Evolutionary conservation across 2,329 filamentous ascomycete genomes (phyloP), one percentile per base, ranked within the genome.

Genomic region (Sporothrix curviconia): DNA sequence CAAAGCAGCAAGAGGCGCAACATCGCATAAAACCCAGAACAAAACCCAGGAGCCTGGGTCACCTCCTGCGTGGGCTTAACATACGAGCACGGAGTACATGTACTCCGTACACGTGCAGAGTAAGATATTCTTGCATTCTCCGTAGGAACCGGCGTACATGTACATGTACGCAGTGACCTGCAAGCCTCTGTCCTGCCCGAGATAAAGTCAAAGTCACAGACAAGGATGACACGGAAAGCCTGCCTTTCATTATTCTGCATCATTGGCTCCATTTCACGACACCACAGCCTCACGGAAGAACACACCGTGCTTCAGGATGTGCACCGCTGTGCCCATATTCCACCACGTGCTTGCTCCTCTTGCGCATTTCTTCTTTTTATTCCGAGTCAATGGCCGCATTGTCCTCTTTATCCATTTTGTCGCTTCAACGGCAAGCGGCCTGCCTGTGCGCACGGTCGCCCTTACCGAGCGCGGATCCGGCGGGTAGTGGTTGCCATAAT

Each of bases 11-110:
- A n/a, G n/a, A n/a, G n/a, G n/a, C n/a, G n/a, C 50, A 55, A 46
- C 52, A 55, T 19, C 15, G 52, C 52, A 55, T 55, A 37, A 55
- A 55, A 46, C 52, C 52, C 40, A 55, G 28, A 30, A 55, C 46
- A 37, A 55, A 55, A 46, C 52, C 52, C 40, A 55, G 28, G 40
- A 46, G 52, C 52, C 42, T 37, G 52, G 52, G 30, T 46, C 28
- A 34, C 44, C 40, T n/a, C 25, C 51, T 42, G 19, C 50, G 50
- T 53, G 50, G 19, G 49, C 19, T 51, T 24, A 12, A 22, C n/a
- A n/a, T n/a, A n/a, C n/a, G n/a, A n/a, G 28, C 6, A 32, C 28
- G 28, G 6, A 32, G 6, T 5, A 32, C 36, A 14, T 37, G 36
- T 37, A 4, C 7, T 4, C 7, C 12, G 36, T n/a, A n/a, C 36